Conservation (phyloP, 306 rosid species). For the Adenanthera pavonina region DNA sequence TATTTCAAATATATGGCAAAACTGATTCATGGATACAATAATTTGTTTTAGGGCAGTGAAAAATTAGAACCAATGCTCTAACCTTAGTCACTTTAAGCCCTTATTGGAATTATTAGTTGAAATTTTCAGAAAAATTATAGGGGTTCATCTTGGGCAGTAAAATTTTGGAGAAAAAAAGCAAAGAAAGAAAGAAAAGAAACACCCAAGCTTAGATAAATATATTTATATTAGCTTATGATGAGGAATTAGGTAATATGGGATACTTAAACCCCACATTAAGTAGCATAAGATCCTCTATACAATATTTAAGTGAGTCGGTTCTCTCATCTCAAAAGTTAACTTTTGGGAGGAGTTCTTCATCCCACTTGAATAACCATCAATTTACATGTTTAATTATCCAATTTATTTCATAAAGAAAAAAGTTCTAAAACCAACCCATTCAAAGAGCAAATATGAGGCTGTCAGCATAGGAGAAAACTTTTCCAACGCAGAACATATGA, state of each 20-base stretch:
- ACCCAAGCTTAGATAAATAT: conserved; percentile 10
- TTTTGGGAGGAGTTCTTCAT: no score
- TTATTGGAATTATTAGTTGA: not conserved
- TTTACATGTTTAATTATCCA: not conserved
- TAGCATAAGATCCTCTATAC: no score
- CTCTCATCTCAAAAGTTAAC: no score
- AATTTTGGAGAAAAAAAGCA: not conserved
- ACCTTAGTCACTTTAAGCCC: not conserved
- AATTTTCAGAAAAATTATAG: not conserved
- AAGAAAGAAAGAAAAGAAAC: not conserved
- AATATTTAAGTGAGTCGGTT: no score
- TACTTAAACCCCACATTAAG: no score
- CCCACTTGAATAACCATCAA: not conserved
- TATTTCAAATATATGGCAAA: not conserved
- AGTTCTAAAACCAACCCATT: not conserved
- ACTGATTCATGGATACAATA: conserved; percentile 22
- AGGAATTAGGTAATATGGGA: no score
- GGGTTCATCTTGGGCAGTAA: not conserved
- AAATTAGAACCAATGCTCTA: conserved; percentile 1
- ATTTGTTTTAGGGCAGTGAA: not conserved
- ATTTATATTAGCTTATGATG: not conserved
- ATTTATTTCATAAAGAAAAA: not conserved
- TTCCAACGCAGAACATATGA: not conserved
- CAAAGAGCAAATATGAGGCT: not conserved
- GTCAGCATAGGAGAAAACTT: not conserved